A percentile compares a stretch with the other conserved stretches of the same genome.
Conservation (phyloP, 345 rosid genomes). For the Punica granatum region DNA sequence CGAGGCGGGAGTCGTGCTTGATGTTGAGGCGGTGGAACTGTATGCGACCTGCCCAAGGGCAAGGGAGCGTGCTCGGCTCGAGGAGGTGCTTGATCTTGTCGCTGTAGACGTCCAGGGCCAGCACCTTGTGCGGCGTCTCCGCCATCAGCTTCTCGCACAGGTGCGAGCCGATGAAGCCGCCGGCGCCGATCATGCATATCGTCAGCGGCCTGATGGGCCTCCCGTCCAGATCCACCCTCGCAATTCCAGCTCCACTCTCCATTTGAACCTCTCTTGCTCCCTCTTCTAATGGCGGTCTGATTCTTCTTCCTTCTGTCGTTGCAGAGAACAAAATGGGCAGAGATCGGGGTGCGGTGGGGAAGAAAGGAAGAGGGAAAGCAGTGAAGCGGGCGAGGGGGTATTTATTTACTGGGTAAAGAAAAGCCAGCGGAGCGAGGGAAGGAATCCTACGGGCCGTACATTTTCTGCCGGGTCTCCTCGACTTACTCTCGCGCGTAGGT, state of each 20-base stretch:
- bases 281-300: too few relatives aligned
- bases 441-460: too few relatives aligned
- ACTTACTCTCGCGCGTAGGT: too few relatives aligned
- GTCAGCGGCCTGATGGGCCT: slow-evolving; percentile 66
- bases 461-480: too few relatives aligned
- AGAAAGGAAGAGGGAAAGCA: too few relatives aligned
- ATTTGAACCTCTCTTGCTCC: slow-evolving; percentile 1
- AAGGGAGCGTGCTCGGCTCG: slow-evolving; percentile 45
- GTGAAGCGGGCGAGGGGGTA: too few relatives aligned
- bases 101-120: slow-evolving; percentile 86
- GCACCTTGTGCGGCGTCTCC: slow-evolving; percentile 81
- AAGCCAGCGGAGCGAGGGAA: too few relatives aligned
- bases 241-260: slow-evolving; percentile 12
- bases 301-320: too few relatives aligned
- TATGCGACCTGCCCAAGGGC: slow-evolving; percentile 68
- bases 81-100: slow-evolving; percentile 98
- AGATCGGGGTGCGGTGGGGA: too few relatives aligned
- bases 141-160: slow-evolving; percentile 78
- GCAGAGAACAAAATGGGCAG: too few relatives aligned
- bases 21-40: slow-evolving; percentile 98
- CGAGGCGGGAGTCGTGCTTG: slow-evolving; percentile 92
- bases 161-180: slow-evolving; percentile 98
- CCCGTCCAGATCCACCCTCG: slow-evolving; percentile 80
- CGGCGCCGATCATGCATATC: slow-evolving; percentile 97
- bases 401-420: too few relatives aligned